Evolutionary conservation across 192 early-diverging fungal genomes (phyloP).

Genomic region (Linnemannia hyalina): DNA sequence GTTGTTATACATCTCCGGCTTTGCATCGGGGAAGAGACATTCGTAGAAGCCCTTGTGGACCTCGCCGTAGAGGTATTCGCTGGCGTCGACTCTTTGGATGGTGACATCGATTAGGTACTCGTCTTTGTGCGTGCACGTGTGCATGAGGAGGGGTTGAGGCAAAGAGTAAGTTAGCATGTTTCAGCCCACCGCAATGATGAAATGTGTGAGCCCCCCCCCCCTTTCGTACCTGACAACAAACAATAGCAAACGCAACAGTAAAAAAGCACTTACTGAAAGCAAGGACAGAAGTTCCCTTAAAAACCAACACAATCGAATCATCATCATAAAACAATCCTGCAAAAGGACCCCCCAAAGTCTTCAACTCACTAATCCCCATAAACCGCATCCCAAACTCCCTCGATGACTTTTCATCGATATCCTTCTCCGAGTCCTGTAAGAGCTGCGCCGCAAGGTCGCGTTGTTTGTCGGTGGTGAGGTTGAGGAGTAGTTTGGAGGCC

Average conservation of each 20-base stretch:
- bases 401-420: slow-evolving; percentile 41
- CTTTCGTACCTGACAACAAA: not conserved
- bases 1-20: slow-evolving; percentile 10
- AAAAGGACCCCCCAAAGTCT: slow-evolving; percentile 63
- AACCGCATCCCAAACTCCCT: slow-evolving; percentile 57
- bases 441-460: slow-evolving; percentile 26
- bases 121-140: slow-evolving; percentile 7
- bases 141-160: not conserved
- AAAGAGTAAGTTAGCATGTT: not conserved
- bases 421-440: slow-evolving; percentile 50
- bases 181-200: not conserved
- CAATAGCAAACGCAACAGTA: not conserved
- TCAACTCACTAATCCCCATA: slow-evolving; percentile 62
- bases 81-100: slow-evolving; percentile 62
- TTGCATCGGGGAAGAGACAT: slow-evolving; percentile 58
- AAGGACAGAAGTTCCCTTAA: slow-evolving; percentile 64
- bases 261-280: slow-evolving; percentile 43
- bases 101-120: slow-evolving; percentile 64
- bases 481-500: slow-evolving; percentile 49
- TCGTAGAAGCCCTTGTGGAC: slow-evolving; percentile 71
- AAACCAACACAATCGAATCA: slow-evolving; percentile 60
- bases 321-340: slow-evolving; percentile 63
- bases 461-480: slow-evolving; percentile 17
- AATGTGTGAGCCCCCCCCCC: not conserved
- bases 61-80: slow-evolving; percentile 63